Base-by-base conservation (phyloP, 2,329 filamentous ascomycete species). In the Monosporascus sp. region DNA sequence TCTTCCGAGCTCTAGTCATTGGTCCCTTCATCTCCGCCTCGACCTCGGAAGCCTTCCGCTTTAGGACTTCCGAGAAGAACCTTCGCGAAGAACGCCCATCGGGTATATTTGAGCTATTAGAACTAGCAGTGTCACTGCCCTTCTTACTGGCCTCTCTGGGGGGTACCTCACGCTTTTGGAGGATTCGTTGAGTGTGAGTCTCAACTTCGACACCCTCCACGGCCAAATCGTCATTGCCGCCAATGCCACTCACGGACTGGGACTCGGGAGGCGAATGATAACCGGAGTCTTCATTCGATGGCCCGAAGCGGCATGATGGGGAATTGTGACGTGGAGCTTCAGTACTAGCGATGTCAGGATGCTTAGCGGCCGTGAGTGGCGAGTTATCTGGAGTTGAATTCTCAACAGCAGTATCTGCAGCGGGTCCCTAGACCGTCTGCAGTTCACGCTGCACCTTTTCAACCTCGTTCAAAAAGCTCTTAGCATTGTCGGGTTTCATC, bases 401-500 rank as follows among this genome's bases (percentile, higher is more conserved):
- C 43, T 37, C 35, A 43, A 19, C 51, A 55, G 50, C 53, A 52
- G 46, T n/a, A 19, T 52, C 16, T 52, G 45, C 51, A 58, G 55
- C 50, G 56, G 61, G 37, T 27, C 49, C 49, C 66, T 69, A 68
- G 38, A 59, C 64, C 60, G 60, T 69, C 58, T 72, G 73, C 37
- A 82, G 71, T 63, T 81, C 78, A 56, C 70, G 74, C 63, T 82
- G 78, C 47, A 82, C 71, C 57, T 73, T 69, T 48, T 71, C 66
- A 35, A 82, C 72, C 55, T 79, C 77, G 43, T 73, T 74, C 57
- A 80, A 62, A 58, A 82, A 81, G 52, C 62, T 68, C 67, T 79
- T 80, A 7, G 78, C 78, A 59, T 77, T 82, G 17, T 76, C 74
- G 31, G 73, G 71, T 49, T 73, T 79, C 78, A 82, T 79, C 79